Conservation (phyloP, 305 asterid species). For the Withania somnifera region DNA sequence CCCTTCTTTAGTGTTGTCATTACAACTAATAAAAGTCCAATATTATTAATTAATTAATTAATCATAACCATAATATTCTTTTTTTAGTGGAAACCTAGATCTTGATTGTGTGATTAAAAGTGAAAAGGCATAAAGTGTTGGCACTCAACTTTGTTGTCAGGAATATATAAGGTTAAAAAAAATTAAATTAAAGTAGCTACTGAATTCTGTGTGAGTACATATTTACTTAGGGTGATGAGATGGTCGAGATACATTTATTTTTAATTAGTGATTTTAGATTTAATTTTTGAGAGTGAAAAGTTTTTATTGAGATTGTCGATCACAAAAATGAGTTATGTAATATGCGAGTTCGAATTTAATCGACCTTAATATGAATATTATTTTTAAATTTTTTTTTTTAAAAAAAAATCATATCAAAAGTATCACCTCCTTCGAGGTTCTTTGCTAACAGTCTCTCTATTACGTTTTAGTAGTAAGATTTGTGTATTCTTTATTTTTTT, state of each 20-base stretch:
- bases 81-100: not conserved
- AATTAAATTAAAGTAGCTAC: not conserved
- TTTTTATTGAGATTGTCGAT: not conserved
- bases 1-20: conserved; percentile 2
- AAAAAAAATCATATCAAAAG: too few relatives aligned
- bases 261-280: not conserved
- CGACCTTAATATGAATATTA: too few relatives aligned
- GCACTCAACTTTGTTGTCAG: conserved; percentile 4
- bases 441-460: too few relatives aligned
- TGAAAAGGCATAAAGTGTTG: conserved; percentile 1
- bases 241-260: not conserved
- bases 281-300: not conserved
- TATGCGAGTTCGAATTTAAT: too few relatives aligned
- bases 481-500: too few relatives aligned
- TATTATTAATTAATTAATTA: not conserved
- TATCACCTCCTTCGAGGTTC: too few relatives aligned
- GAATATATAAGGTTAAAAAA: not conserved
- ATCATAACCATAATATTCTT: not conserved
- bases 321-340: too few relatives aligned
- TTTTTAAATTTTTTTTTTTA: too few relatives aligned
- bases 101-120: conserved; percentile 2
- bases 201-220: not conserved
- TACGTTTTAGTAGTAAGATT: too few relatives aligned
- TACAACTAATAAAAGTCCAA: not conserved
- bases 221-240: too few relatives aligned